Base-by-base conservation (phyloP, 495 filamentous ascomycete genomes). In the Arthonia radiata region DNA sequence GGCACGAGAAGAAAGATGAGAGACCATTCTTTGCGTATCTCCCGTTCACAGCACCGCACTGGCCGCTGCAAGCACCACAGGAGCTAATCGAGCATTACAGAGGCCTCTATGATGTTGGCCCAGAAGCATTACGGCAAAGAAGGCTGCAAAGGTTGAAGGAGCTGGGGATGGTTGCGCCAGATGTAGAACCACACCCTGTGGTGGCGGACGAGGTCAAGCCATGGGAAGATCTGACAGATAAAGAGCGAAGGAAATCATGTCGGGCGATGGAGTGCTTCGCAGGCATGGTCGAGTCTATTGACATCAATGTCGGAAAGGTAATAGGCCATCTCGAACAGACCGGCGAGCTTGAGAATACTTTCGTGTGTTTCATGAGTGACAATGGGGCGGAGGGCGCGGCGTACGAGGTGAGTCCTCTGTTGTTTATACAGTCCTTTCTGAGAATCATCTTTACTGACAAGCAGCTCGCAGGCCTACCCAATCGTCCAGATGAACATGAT, bases 311-410 rank as follows among this genome's bases (percentile, higher is more conserved):
- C 13, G 63, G 63, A 18, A 58, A 58, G 30, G 57, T 68, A 2
- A 48, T 67, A 29, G 42, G 58, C 15, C 62, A 66, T 33, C 46
- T 68, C 5, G 44, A 57, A 18, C 41, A 50, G 11, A 67, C 55
- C 14, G 59, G 52, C 28, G 65, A 72, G 37, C 48, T 66, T 1
- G 61, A 71, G 37, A 68, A 70, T 38, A 69, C 66, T 4, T 62
- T 67, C 25, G 52, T 70, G 16, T 54, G 60, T 38, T 69, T 69
- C 48, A 60, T 71, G 56, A 61, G 55, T 18, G 61, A 70, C 38
- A 70, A 70, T 32, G 64, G 64, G n/a, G 65, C 66, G 18, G 65
- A 70, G 32, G 66, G 64, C 13, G 59, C 59, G 15, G 52, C 59
- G 19, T 59, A 67, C 31, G 64, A 70, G 33, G n/a, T n/a, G n/a